Conservation (phyloP, 305 asterid species). For the Fraxinus sp. region DNA sequence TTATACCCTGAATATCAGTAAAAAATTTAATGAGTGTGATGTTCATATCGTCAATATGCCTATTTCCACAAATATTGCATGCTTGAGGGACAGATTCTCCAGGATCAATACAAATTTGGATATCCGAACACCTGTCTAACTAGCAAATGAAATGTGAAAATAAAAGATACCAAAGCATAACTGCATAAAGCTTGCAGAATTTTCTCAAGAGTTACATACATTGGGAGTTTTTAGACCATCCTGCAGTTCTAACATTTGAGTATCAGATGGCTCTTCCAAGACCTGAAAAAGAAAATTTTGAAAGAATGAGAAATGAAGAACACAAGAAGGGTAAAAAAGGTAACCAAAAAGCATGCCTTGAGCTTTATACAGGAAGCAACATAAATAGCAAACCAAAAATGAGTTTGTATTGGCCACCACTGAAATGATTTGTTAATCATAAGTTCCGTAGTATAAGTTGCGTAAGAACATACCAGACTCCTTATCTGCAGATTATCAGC, state of each 20-base stretch:
- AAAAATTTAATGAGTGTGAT: background rate
- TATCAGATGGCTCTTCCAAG: conserved; percentile 61
- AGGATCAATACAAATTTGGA: background rate
- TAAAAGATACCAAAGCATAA: background rate
- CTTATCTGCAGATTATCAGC: conserved; percentile 68
- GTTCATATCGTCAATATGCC: background rate
- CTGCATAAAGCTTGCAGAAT: background rate
- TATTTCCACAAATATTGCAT: background rate
- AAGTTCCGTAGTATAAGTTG: conserved; percentile 13
- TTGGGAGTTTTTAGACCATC: conserved; percentile 74
- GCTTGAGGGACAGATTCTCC: background rate
- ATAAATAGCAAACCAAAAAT: background rate
- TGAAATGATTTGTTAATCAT: background rate
- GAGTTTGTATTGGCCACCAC: background rate
- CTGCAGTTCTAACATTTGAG: conserved; percentile 47
- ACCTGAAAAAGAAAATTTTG: conserved; percentile 34
- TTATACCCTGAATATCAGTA: background rate
- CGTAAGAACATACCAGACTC: conserved; percentile 62
- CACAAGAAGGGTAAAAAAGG: background rate
- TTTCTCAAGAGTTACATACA: conserved; percentile 41
- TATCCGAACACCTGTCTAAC: background rate
- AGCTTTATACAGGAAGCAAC: conserved; percentile 1
- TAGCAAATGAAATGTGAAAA: conserved; percentile 10
- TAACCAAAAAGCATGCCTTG: conserved; percentile 3
- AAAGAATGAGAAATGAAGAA: conserved; percentile 11